Percentiles rank a stretch among this genome's conserved stretches.
These are phyloP conservation scores for Astragalus membranaceus DNA, from an alignment of 306 rosid species.

Conservation along the genomic window DNA sequence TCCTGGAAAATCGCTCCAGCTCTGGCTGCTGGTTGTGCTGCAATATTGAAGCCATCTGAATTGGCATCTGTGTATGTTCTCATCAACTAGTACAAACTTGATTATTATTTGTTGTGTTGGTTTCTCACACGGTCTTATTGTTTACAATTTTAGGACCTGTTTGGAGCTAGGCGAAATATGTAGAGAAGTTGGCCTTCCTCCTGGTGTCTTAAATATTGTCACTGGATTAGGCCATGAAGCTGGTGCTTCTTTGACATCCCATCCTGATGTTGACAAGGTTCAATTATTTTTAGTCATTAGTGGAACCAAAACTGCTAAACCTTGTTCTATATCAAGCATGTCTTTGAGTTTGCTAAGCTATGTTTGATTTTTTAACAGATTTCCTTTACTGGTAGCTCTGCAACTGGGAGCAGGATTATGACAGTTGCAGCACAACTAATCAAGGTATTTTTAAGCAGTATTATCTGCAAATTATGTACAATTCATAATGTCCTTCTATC, in stretches of 20 bases:
- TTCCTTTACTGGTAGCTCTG: constrained; percentile 89
- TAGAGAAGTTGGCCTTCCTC: constrained; percentile 79
- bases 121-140: constrained; percentile 6
- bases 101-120: background rate
- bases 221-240: constrained; percentile 95
- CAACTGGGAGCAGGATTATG: constrained; percentile 91
- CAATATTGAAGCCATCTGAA: constrained; percentile 92
- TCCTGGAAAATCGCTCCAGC: constrained; percentile 97
- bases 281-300: background rate
- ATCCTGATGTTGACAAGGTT: constrained; percentile 94
- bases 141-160: constrained; percentile 57
- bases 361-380: constrained; percentile 40
- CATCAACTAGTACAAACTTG: constrained; percentile 11
- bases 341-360: constrained; percentile 17
- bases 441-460: constrained; percentile 48
- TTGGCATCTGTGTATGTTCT: constrained; percentile 78
- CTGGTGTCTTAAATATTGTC: constrained; percentile 71
- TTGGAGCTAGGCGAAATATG: constrained; percentile 80
- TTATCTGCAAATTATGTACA: background rate
- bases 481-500: background rate
- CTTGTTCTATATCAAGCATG: background rate
- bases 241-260: constrained; percentile 90
- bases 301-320: constrained; percentile 3
- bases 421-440: constrained; percentile 71
- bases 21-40: constrained; percentile 96